Conservation (phyloP, 805 yeast genomes). For the Candida dajiaensis region DNA sequence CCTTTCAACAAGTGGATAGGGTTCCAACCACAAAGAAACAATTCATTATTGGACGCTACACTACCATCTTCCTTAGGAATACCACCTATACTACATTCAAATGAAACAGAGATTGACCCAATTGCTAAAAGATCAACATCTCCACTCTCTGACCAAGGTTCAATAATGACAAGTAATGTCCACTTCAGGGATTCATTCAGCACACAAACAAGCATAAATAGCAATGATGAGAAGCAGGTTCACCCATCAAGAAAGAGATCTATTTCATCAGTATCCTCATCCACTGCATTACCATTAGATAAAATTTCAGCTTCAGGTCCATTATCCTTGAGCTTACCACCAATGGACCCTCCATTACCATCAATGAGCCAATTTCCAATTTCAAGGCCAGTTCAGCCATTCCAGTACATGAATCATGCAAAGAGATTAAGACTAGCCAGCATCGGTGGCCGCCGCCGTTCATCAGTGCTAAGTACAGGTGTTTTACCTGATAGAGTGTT, state of each 20-base stretch:
- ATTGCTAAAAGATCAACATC: constrained; percentile 4
- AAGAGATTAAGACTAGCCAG: constrained; percentile 45
- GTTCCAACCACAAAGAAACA: constrained; percentile 13
- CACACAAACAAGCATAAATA: not conserved
- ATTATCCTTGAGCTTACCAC: constrained; percentile 29
- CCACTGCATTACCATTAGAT: constrained; percentile 9
- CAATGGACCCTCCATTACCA: constrained; percentile 33
- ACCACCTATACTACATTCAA: not conserved
- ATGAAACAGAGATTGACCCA: constrained; percentile 1
- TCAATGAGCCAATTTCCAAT: constrained; percentile 30
- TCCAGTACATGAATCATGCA: constrained; percentile 50
- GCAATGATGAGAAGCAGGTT: constrained; percentile 5
- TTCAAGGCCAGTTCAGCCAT: constrained; percentile 20
- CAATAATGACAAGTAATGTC: not conserved
- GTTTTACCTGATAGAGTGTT: constrained; percentile 58
- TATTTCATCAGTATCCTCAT: constrained; percentile 2
- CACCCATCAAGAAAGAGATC: constrained; percentile 13
- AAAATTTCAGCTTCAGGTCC: constrained; percentile 8
- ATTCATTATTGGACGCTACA: not conserved
- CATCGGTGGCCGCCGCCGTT: constrained; percentile 43
- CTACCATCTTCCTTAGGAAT: not conserved
- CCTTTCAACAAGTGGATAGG: constrained; percentile 24
- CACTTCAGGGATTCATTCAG: constrained; percentile 1
- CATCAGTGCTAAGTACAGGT: constrained; percentile 52
- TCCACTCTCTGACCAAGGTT: constrained; percentile 3